Conservation (phyloP, 176 grass and related monocot genomes). For the Oryza meyeriana region DNA sequence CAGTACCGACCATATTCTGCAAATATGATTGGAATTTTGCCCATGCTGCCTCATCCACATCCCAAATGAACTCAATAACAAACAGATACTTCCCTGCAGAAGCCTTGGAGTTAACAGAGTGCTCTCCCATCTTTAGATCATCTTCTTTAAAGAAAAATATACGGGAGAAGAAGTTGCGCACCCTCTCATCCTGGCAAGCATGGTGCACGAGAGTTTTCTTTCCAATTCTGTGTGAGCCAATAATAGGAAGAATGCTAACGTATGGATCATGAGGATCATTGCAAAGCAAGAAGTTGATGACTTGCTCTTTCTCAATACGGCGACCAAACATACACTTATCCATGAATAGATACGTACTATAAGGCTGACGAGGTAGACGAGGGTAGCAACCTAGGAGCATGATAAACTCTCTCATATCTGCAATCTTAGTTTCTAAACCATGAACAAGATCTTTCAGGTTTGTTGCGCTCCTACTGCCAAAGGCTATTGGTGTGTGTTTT, state of each 20-base stretch:
- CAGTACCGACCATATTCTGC: not conserved
- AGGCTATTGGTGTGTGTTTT: too few relatives aligned
- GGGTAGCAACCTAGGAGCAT: slow-evolving; percentile 27
- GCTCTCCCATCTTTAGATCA: not conserved
- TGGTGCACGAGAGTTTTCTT: slow-evolving; percentile 51
- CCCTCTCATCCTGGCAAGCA: slow-evolving; percentile 42
- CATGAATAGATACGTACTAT: slow-evolving; percentile 20
- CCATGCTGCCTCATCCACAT: slow-evolving; percentile 30
- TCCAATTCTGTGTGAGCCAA: slow-evolving; percentile 32
- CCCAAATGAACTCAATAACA: slow-evolving; percentile 8
- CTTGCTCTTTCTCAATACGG: slow-evolving; percentile 21
- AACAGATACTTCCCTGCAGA: slow-evolving; percentile 28
- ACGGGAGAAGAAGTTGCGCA: slow-evolving; percentile 10
- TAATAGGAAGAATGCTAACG: slow-evolving; percentile 32
- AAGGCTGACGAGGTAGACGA: slow-evolving; percentile 16
- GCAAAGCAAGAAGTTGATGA: slow-evolving; percentile 37
- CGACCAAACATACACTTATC: slow-evolving; percentile 42
- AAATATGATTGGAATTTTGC: slow-evolving; percentile 14
- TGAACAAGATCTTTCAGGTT: too few relatives aligned
- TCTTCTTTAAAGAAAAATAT: not conserved
- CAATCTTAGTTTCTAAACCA: slow-evolving; percentile 20
- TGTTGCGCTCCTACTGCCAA: too few relatives aligned
- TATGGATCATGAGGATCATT: not conserved
- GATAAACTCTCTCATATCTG: slow-evolving; percentile 31
- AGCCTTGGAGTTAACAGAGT: not conserved